Base-by-base conservation (phyloP, 2,329 filamentous ascomycete species). In the Colletotrichum siamense region DNA sequence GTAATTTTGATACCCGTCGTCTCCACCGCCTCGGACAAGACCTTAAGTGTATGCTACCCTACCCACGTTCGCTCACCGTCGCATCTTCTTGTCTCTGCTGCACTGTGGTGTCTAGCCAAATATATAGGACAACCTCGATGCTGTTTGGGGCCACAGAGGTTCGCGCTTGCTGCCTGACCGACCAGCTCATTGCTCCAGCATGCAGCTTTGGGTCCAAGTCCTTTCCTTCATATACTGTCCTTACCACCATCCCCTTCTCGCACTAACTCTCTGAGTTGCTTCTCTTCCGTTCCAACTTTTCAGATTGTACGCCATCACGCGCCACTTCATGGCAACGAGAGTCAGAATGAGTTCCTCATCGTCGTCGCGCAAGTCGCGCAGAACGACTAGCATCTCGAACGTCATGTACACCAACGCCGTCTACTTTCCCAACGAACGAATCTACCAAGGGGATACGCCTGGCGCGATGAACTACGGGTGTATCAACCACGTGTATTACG, bases 401-500 rank as follows among this genome's bases (percentile, higher is more conserved):
- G 87, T 92, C 77, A 90, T 91, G 85, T 90, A 88, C 82, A 91
- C 91, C 81, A 97, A 97, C 84, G 95, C 93, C 26, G 94, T 95
- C 22, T 97, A 96, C 86, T 97, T 95, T 83, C 94, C 94, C n/a
- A 96, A 95, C 84, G 92, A 92, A 86, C 89, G 92, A 75, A 91
- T 95, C 79, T 95, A 96, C 85, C 89, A 90, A 73, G 91, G 93
- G 78, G 92, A 95, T 80, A 94, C 94, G 18, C 95, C 95, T 0
- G 94, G 92, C 2, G 92, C 92, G 71, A 87, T 96, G 81, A 94
- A 95, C 82, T 92, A 95, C 83, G 91, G 91, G 79, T 95, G 94
- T 81, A 92, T 96, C 80, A 96, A 94, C 79, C 94, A 95, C 81
- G 92, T 96, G 30, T 96, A 96, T 84, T 96, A 96, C 82, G 94